These are phyloP conservation scores for Zoysia matrella DNA, from an alignment of 202 grass and related monocot genomes.

Conservation along the genomic window DNA sequence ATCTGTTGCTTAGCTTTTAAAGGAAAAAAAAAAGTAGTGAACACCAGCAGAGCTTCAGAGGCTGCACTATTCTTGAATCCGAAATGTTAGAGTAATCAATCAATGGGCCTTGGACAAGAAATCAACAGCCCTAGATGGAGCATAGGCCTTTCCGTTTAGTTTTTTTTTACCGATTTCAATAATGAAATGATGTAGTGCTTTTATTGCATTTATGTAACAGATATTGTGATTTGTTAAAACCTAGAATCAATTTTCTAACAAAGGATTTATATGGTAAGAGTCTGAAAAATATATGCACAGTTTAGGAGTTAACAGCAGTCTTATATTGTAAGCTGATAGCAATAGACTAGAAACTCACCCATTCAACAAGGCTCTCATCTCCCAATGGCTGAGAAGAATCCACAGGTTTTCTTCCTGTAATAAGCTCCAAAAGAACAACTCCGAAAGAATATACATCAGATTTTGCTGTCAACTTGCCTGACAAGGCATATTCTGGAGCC, in stretches of 20 bases:
- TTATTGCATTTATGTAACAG: neutral
- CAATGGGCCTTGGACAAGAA: neutral
- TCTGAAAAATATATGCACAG: neutral
- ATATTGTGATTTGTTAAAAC: slow-evolving; percentile 8
- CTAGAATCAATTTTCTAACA: slow-evolving; percentile 22
- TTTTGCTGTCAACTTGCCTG: too few species aligned
- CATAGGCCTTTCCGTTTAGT: neutral
- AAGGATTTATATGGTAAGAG: neutral
- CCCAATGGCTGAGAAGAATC: slow-evolving; percentile 93
- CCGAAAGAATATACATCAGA: too few species aligned
- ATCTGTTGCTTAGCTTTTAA: slow-evolving; percentile 33
- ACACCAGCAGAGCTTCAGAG: slow-evolving; percentile 17
- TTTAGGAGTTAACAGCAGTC: slow-evolving; percentile 14
- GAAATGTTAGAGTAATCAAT: slow-evolving; percentile 17
- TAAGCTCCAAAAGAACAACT: slow-evolving; percentile 98
- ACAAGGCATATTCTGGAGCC: too few species aligned
- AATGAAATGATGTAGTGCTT: neutral
- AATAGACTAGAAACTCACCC: slow-evolving; percentile 62
- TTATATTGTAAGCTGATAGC: neutral
- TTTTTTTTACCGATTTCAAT: neutral
- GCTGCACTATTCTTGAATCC: neutral
- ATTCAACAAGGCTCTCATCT: slow-evolving; percentile 97
- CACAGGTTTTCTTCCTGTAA: slow-evolving; percentile 98
- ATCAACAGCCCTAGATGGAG: slow-evolving; percentile 7
- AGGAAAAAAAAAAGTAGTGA: slow-evolving; percentile 21